Evolutionary conservation across 768 basidiomycete species (phyloP).

Genomic region (Lactarius indigo): DNA sequence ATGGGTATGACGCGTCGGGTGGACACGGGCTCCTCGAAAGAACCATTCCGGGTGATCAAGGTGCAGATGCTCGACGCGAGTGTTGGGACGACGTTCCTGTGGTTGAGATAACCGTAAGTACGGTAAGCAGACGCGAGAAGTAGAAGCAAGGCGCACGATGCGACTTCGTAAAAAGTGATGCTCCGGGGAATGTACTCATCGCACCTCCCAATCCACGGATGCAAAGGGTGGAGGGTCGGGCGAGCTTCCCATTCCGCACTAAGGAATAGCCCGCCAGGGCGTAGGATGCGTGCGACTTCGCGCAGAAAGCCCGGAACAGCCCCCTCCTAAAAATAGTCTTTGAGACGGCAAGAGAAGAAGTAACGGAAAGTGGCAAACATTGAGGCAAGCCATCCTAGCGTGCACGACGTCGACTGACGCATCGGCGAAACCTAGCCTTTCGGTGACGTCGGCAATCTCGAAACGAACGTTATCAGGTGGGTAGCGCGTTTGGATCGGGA

Average conservation of each 20-base stretch:
- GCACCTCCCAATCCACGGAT: constrained; percentile 7
- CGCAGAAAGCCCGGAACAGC: constrained; percentile 51
- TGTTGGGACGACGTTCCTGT: constrained; percentile 10
- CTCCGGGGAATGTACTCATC: constrained; percentile 14
- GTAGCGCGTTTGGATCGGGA: constrained; percentile 66
- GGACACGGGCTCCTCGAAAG: constrained; percentile 13
- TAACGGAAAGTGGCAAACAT: constrained; percentile 36
- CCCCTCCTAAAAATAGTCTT: constrained; percentile 42
- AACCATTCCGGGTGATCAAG: constrained; percentile 8
- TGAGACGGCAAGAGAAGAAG: not conserved
- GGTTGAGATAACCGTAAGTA: not conserved
- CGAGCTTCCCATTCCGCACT: constrained; percentile 57
- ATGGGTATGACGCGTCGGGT: constrained; percentile 23
- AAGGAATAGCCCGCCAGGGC: constrained; percentile 67
- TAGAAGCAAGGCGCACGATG: constrained; percentile 9
- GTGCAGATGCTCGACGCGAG: constrained; percentile 13
- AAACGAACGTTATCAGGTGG: constrained; percentile 60
- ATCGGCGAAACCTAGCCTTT: constrained; percentile 47
- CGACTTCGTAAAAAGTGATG: constrained; percentile 9
- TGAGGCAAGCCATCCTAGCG: constrained; percentile 55
- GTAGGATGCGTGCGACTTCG: constrained; percentile 62
- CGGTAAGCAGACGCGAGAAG: not conserved
- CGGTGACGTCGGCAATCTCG: constrained; percentile 58
- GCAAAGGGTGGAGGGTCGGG: constrained; percentile 30
- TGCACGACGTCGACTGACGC: constrained; percentile 66